Evolutionary conservation across 1,284 basidiomycete species (phyloP), one percentile per base, ranked within the genome.

Genomic region (Rhizopogon parksii): DNA sequence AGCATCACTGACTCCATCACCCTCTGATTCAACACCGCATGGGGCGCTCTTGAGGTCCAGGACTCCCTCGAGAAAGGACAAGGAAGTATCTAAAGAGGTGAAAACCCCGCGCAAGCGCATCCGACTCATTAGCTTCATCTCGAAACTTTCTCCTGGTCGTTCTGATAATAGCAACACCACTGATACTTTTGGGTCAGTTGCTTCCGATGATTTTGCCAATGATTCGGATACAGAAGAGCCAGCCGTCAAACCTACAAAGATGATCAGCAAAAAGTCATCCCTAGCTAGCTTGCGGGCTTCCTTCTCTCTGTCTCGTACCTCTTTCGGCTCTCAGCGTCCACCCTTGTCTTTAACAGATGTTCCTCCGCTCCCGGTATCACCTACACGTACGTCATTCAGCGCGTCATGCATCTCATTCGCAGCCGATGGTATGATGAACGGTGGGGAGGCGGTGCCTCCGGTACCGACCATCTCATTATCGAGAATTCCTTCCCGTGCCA

Each of bases 71-170:
- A 59, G 48, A 24, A 65, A 62, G 14, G 42, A 51, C 27, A 52
- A 39, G 4, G 27, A 42, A 6, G 2, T 12, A 17, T 14, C 21
- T 3, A 66, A 65, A 51, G 2, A 21, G 4, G 3, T 53, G 5
- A 68, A 67, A 43, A 53, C 59, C 0, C 64, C 65, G 5, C 63
- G 55, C 38, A 68, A 68, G 39, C 63, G 63, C 8, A 17, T 65
- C 0, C 64, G 66, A n/a, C 66, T 65, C 46, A 63, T 68, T 30
- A 66, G 59, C 45, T 61, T 65, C 43, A 65, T 65, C 5, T 66
- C 65, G 0, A 64, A 62, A 3, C 21, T 65, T 8, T 67, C 66
- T 1, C 65, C 62, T 0, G 56, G 64, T 21, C 66, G 65, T 14
- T 25, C 19, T 4, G 63, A 66, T 4, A 6, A 46, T 1, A 38